Evolutionary conservation across 371 early-diverging fungal species (phyloP), one percentile per base, ranked within the genome.

Genomic region (Umbelopsis sp.): DNA sequence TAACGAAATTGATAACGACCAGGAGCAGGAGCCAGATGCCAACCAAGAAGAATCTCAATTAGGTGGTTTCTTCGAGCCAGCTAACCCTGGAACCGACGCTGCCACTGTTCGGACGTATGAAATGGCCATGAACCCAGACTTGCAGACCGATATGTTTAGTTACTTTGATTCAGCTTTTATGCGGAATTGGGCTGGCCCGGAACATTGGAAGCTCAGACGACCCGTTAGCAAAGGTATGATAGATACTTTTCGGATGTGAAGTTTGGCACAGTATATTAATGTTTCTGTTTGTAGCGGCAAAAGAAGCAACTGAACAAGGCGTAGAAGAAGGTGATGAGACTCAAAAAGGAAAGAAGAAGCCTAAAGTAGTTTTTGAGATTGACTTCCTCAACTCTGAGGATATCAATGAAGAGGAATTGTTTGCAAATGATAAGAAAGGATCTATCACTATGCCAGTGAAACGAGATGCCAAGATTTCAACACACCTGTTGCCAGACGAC

Each of bases 171-270:
- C 88, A 10, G 89, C 89, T 8, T 84, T 94, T 66, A 69, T 86
- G 65, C 87, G 91, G 63, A 89, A 91, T 63, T 98, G 98, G 98
- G 97, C 97, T 18, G 97, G 97, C 11, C 96, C 97, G 20, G 96
- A 93, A 69, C 94, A 94, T 77, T 98, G 97, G 97, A 94, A 91
- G 63, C 72, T 94, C 48, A 82, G 87, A 63, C 81, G 81, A 48
- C 69, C 82, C 18, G 77, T 72, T 9, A 50, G 69, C 14, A 85
- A 75, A 77, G 69, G 86, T 83, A 71, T 51, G 78, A 20, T 29
- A 29, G 41, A 44, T n/a, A 65, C 24, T 25, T 24, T 32, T 44
- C 6, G 3, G 20, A 11, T 57, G 4, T 52, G 18, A 5, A 12
- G 32, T 22, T 14, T 37, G 25, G 22, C 22, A 29, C n/a, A 8